Percentiles rank a stretch among this genome's conserved stretches.
phyloP scores from a whole-genome alignment of 208 protist genomes.

The Trichomonas vaginalis region DNA sequence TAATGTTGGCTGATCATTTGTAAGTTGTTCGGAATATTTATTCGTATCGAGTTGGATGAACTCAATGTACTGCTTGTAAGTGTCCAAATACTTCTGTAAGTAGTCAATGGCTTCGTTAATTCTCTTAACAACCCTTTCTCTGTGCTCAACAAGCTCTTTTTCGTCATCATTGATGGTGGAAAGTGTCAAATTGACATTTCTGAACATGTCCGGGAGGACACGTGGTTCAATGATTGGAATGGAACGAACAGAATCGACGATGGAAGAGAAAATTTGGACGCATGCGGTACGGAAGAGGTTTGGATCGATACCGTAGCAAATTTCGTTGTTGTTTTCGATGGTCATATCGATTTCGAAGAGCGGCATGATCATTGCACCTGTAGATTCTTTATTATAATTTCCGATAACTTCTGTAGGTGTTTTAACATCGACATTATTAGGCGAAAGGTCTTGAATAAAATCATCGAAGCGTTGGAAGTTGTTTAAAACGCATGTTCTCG shows the following conservation, averaged over 20 bases:
- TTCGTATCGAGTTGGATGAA: not conserved
- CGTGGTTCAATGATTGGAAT: constrained; percentile 17
- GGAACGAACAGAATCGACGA: not conserved
- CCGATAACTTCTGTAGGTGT: not conserved
- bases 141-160: not conserved
- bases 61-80: not conserved
- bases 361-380: constrained; percentile 4
- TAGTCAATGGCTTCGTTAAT: not conserved
- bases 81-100: not conserved
- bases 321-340: not conserved
- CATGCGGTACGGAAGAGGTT: not conserved
- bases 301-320: constrained; percentile 15
- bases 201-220: not conserved
- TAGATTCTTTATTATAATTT: not conserved
- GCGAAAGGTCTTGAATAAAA: not conserved
- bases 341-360: constrained; percentile 16
- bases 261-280: not conserved
- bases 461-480: not conserved
- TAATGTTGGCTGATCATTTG: not conserved
- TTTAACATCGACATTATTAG: not conserved
- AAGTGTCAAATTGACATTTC: not conserved
- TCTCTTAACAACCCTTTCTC: not conserved
- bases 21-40: not conserved
- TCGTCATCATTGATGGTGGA: constrained; percentile 16
- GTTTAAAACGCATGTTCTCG: not conserved